Conservation (phyloP, 1,139 yeast genomes). For the Hyphopichia buzzinii region DNA sequence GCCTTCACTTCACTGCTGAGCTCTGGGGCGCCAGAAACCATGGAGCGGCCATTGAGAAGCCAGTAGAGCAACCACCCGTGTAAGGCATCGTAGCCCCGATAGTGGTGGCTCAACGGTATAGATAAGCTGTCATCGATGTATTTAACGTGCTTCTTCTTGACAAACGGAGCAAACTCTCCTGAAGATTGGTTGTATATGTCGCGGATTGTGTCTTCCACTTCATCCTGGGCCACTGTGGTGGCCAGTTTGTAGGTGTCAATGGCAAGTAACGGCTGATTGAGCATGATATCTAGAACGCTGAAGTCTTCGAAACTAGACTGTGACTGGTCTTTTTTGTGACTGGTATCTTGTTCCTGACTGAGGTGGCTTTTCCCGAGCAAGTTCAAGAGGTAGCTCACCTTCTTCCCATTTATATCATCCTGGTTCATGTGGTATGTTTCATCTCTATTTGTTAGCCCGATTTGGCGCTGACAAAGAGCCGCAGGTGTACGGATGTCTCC, state of each 20-base stretch:
- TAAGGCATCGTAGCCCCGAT: conserved; percentile 70
- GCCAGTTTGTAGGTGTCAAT: conserved; percentile 22
- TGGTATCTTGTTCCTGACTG: neutral
- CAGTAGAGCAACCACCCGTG: conserved; percentile 91
- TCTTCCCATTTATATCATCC: conserved; percentile 11
- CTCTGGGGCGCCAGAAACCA: conserved; percentile 6
- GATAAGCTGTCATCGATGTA: conserved; percentile 29
- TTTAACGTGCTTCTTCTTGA: conserved; percentile 14
- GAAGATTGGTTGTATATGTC: conserved; percentile 21
- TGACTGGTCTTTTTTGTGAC: too few relatives aligned
- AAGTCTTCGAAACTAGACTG: conserved; percentile 7
- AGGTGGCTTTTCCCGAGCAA: conserved; percentile 12
- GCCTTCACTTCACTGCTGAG: conserved; percentile 8
- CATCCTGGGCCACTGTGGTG: conserved; percentile 41
- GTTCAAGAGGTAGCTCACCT: conserved; percentile 15
- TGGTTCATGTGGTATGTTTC: too few relatives aligned
- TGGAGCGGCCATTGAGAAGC: conserved; percentile 55
- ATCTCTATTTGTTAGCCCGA: too few relatives aligned
- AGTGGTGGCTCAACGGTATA: conserved; percentile 47
- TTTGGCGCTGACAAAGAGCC: neutral
- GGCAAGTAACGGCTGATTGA: conserved; percentile 11
- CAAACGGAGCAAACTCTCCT: conserved; percentile 13
- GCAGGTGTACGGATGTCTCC: neutral
- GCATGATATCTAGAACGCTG: conserved; percentile 10
- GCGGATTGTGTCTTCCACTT: conserved; percentile 35